phyloP scores from a whole-genome alignment of 768 basidiomycete genomes.

The Hericium alpestre region DNA sequence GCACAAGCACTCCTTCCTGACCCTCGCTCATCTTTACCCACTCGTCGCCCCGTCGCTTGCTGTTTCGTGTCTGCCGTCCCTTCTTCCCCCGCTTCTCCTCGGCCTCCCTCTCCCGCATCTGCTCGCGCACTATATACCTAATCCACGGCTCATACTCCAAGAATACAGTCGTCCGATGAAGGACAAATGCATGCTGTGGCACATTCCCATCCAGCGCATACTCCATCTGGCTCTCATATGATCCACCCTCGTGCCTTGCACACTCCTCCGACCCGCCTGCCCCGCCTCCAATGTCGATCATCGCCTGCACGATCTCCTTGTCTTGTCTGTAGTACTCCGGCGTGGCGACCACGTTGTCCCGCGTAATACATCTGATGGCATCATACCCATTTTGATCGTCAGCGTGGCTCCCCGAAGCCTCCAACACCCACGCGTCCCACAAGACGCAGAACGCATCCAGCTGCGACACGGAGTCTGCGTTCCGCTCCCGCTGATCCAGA shows the following conservation, averaged over 20 bases:
- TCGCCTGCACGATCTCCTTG: background rate
- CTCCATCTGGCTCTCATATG: slow-evolving; percentile 12
- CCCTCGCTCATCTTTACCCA: slow-evolving; percentile 29
- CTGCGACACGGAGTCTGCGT: slow-evolving; percentile 10
- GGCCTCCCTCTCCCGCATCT: slow-evolving; percentile 42
- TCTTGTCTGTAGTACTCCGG: slow-evolving; percentile 11
- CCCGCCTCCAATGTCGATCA: background rate
- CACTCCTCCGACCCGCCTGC: background rate
- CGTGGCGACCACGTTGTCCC: slow-evolving; percentile 3
- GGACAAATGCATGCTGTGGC: slow-evolving; percentile 19
- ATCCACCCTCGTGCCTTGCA: background rate
- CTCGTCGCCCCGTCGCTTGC: slow-evolving; percentile 32
- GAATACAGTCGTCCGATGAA: slow-evolving; percentile 35
- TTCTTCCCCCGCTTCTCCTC: slow-evolving; percentile 4
- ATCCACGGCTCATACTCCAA: slow-evolving; percentile 67
- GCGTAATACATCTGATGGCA: slow-evolving; percentile 1
- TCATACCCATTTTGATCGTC: slow-evolving; percentile 52
- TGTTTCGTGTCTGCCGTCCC: slow-evolving; percentile 47
- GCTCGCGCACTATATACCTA: slow-evolving; percentile 50
- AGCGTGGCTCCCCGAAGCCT: slow-evolving; percentile 11
- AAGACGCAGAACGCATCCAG: slow-evolving; percentile 9
- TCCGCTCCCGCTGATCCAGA: slow-evolving; percentile 3
- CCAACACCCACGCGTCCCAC: background rate
- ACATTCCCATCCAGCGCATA: slow-evolving; percentile 40
- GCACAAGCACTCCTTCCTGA: slow-evolving; percentile 24